These are phyloP conservation scores for Nicotiana noctiflora DNA, from an alignment of 257 asterid species.

Conservation along the genomic window DNA sequence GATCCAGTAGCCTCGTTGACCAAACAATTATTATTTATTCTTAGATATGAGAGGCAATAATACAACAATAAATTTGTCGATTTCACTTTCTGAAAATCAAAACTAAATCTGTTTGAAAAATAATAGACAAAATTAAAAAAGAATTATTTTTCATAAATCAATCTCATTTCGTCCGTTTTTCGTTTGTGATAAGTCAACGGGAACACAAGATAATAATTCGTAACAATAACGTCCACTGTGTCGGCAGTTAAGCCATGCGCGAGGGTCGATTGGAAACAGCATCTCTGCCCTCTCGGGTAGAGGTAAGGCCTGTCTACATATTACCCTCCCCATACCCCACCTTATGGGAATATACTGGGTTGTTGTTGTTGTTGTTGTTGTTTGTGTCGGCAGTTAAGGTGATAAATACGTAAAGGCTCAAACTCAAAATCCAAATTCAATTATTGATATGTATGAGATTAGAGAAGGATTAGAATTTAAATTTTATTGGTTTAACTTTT, in stretches of 20 bases:
- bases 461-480: too few relatives aligned
- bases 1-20: not conserved
- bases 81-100: not conserved
- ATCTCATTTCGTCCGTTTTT: not conserved
- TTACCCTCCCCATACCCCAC: too few relatives aligned
- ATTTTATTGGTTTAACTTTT: too few relatives aligned
- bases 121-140: too few relatives aligned
- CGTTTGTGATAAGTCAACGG: not conserved
- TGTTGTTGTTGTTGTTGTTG: too few relatives aligned
- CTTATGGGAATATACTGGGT: too few relatives aligned
- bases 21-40: too few relatives aligned
- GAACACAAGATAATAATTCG: not conserved
- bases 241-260: slow-evolving; percentile 8
- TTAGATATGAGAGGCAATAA: not conserved
- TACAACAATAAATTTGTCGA: not conserved
- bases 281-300: too few relatives aligned
- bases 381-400: too few relatives aligned
- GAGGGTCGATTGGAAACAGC: too few relatives aligned
- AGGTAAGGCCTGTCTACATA: too few relatives aligned
- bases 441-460: not conserved
- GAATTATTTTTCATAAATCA: not conserved
- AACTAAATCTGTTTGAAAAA: too few relatives aligned
- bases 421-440: not conserved
- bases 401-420: not conserved
- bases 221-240: not conserved